phyloP scores from a whole-genome alignment of 257 asterid genomes.

The Plectranthus barbatus region DNA sequence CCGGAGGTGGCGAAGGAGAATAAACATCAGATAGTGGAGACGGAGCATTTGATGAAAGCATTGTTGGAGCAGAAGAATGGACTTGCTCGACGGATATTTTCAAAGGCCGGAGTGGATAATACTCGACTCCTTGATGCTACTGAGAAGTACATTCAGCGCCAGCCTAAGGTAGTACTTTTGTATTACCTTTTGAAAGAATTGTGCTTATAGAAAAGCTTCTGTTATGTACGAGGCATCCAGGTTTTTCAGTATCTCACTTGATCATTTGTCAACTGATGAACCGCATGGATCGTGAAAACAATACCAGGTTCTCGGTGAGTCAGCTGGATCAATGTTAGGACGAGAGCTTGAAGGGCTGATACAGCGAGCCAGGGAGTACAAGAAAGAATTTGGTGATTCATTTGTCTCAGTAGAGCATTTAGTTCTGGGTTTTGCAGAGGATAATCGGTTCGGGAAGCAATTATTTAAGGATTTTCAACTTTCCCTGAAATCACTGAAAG shows the following conservation, averaged over 20 bases:
- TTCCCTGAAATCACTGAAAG: slow-evolving; percentile 47
- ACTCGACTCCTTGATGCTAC: slow-evolving; percentile 83
- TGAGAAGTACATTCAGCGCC: slow-evolving; percentile 78
- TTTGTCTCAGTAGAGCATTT: slow-evolving; percentile 92
- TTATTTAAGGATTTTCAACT: slow-evolving; percentile 64
- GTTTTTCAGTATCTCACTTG: not conserved
- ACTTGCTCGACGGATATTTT: slow-evolving; percentile 87
- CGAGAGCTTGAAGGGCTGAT: slow-evolving; percentile 75
- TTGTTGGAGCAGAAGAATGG: slow-evolving; percentile 97
- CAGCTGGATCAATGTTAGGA: slow-evolving; percentile 89
- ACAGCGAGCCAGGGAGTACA: slow-evolving; percentile 79
- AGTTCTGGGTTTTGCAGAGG: slow-evolving; percentile 69
- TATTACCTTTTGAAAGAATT: not conserved
- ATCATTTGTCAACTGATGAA: not conserved
- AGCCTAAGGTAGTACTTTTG: slow-evolving; percentile 65
- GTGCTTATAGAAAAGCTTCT: not conserved
- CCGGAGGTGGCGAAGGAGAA: slow-evolving; percentile 93
- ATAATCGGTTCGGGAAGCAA: slow-evolving; percentile 80
- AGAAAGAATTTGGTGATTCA: slow-evolving; percentile 84
- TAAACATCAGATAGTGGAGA: slow-evolving; percentile 97
- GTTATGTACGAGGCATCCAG: not conserved
- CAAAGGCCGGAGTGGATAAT: slow-evolving; percentile 80
- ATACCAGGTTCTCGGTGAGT: slow-evolving; percentile 71
- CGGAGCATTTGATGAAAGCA: slow-evolving; percentile 98
- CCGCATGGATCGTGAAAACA: not conserved